A percentile compares a stretch with the other conserved stretches of the same genome.
phyloP scores from a whole-genome alignment of 2,329 filamentous ascomycete species.

The Cordyceps cicadae region DNA sequence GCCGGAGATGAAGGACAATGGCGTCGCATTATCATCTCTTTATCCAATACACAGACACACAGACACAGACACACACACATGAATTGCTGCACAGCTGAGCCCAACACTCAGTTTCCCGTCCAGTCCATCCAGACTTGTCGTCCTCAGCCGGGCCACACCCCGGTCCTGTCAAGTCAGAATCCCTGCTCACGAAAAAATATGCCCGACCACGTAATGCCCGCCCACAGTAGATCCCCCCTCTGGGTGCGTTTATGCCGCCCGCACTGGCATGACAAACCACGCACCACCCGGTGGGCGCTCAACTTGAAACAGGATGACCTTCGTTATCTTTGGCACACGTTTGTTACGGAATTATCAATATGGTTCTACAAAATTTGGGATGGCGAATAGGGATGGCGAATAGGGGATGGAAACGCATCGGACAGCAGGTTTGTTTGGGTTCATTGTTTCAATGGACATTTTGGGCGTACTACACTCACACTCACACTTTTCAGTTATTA shows the following conservation, averaged over 20 bases:
- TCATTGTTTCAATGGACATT: too few relatives aligned
- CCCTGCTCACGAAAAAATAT: background rate
- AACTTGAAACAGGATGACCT: background rate
- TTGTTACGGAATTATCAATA: too few relatives aligned
- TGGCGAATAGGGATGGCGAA: too few relatives aligned
- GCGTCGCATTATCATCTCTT: background rate
- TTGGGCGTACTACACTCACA: too few relatives aligned
- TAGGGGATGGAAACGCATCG: too few relatives aligned
- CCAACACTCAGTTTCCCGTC: background rate
- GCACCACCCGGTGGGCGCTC: background rate
- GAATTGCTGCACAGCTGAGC: background rate
- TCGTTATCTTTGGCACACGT: background rate
- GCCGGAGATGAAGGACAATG: background rate
- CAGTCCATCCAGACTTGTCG: too few relatives aligned
- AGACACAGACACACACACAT: too few relatives aligned
- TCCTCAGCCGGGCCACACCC: too few relatives aligned
- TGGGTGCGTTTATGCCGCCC: background rate
- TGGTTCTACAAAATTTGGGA: too few relatives aligned
- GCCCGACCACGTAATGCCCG: background rate
- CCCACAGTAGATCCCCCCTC: background rate
- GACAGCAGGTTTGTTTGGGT: too few relatives aligned
- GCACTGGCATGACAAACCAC: background rate
- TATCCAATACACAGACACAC: too few relatives aligned
- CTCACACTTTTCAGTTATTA: too few relatives aligned
- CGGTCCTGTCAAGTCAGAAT: background rate